Conservation (phyloP, 1,284 basidiomycete species). For the Porodaedalea pini region DNA sequence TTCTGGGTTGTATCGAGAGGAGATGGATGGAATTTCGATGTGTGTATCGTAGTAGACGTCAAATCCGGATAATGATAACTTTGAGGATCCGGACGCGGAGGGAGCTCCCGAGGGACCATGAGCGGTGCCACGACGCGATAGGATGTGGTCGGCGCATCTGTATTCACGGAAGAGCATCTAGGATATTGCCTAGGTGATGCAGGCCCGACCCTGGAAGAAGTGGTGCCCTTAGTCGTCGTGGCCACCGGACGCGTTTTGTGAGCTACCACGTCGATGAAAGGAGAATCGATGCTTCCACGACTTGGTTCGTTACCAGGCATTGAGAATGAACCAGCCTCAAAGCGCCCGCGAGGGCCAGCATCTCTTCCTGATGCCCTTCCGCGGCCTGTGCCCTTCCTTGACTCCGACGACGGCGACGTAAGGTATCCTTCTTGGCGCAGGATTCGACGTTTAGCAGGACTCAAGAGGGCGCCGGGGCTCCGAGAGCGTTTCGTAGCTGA, state of each 20-base stretch:
- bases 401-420: slow-evolving; percentile 32
- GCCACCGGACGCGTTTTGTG: not conserved
- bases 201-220: slow-evolving; percentile 6
- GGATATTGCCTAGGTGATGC: slow-evolving; percentile 21
- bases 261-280: not conserved
- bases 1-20: slow-evolving; percentile 16
- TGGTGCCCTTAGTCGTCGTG: not conserved
- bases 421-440: slow-evolving; percentile 54
- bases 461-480: slow-evolving; percentile 47
- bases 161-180: slow-evolving; percentile 24
- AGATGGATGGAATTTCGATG: slow-evolving; percentile 27
- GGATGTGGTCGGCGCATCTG: slow-evolving; percentile 2
- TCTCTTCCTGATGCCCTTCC: not conserved
- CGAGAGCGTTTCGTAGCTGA: slow-evolving; percentile 21
- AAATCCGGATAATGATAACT: slow-evolving; percentile 73
- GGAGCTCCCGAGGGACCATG: slow-evolving; percentile 41
- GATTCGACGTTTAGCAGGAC: slow-evolving; percentile 67
- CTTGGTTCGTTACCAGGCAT: slow-evolving; percentile 19
- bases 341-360: not conserved
- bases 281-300: not conserved
- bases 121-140: slow-evolving; percentile 21
- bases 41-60: slow-evolving; percentile 54
- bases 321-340: not conserved
- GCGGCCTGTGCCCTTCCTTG: slow-evolving; percentile 27
- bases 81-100: slow-evolving; percentile 45